phyloP scores from a whole-genome alignment of 306 rosid species.

The Castanea mollissima region DNA sequence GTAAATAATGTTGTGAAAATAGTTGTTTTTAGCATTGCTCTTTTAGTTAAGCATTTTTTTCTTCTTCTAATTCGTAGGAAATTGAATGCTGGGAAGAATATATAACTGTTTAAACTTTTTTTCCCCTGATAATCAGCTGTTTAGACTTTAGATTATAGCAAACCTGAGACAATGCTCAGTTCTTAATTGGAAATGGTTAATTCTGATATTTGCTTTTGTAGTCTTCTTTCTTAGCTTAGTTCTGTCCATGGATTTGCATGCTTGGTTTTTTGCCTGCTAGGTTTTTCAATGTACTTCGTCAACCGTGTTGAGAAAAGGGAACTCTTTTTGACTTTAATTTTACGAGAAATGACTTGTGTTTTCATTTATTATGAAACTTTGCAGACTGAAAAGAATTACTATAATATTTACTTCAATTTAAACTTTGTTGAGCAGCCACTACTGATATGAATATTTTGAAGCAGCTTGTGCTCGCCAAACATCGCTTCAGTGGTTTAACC shows the following conservation, averaged over 20 bases:
- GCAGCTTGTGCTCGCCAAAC: slow-evolving; percentile 28
- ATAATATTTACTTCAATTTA: slow-evolving; percentile 7
- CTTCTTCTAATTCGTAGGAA: no score
- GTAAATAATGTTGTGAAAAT: no score
- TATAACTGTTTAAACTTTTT: no score
- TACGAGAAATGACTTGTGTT: slow-evolving; percentile 1
- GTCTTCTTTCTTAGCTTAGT: neutral
- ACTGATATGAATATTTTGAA: slow-evolving; percentile 47
- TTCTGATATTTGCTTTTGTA: neutral
- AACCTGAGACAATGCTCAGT: no score
- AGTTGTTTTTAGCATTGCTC: no score
- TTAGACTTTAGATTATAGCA: no score
- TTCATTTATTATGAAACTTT: neutral
- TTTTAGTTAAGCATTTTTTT: no score
- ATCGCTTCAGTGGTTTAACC: slow-evolving; percentile 18
- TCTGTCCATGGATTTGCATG: no score
- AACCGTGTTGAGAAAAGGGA: neutral
- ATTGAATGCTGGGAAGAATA: no score
- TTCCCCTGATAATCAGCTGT: no score
- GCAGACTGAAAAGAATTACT: neutral
- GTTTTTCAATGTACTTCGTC: neutral
- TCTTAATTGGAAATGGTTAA: neutral
- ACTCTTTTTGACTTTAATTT: slow-evolving; percentile 10
- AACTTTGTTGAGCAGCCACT: slow-evolving; percentile 14
- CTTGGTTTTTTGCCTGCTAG: neutral